phyloP scores from a whole-genome alignment of 2,329 filamentous ascomycete species.

The Penicillium sp. region DNA sequence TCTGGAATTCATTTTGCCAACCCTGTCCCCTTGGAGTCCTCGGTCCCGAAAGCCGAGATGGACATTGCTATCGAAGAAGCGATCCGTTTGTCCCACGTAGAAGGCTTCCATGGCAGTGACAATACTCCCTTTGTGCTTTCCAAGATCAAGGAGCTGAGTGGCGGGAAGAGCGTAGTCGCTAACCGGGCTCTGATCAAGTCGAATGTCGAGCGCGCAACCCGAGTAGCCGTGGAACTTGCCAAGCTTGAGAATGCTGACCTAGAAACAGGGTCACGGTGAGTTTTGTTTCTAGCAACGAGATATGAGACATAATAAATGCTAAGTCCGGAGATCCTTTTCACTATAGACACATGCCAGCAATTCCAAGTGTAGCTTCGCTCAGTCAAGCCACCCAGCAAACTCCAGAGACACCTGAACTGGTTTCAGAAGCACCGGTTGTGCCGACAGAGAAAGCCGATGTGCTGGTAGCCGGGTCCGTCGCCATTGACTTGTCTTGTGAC shows the following conservation, averaged over 20 bases:
- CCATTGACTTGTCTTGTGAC: slow-evolving; percentile 84
- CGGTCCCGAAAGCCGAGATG: slow-evolving; percentile 72
- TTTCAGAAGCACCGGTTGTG: neutral
- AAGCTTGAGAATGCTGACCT: slow-evolving; percentile 51
- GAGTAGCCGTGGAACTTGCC: slow-evolving; percentile 63
- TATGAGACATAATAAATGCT: slow-evolving; percentile 30
- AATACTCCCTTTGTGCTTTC: slow-evolving; percentile 83
- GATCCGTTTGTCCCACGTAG: slow-evolving; percentile 62
- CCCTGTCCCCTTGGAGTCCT: slow-evolving; percentile 71
- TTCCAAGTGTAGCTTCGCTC: slow-evolving; percentile 26
- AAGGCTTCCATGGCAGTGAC: slow-evolving; percentile 69
- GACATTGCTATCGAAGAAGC: slow-evolving; percentile 68
- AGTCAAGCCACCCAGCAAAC: slow-evolving; percentile 14
- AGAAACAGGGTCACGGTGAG: slow-evolving; percentile 40
- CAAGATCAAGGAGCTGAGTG: slow-evolving; percentile 77
- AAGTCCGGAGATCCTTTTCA: slow-evolving; percentile 34
- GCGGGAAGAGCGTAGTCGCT: slow-evolving; percentile 68
- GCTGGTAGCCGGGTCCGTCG: slow-evolving; percentile 88
- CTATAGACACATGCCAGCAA: slow-evolving; percentile 40
- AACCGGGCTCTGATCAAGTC: slow-evolving; percentile 71
- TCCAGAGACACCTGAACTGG: slow-evolving; percentile 1
- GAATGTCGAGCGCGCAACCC: slow-evolving; percentile 66
- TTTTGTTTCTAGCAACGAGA: slow-evolving; percentile 26
- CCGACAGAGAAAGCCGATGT: slow-evolving; percentile 57
- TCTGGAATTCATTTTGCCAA: slow-evolving; percentile 88